Percentiles rank a stretch among this genome's conserved stretches.
These are phyloP conservation scores for Pinus albicaulis DNA, from an alignment of 75 land plant genomes.

Conservation along the genomic window DNA sequence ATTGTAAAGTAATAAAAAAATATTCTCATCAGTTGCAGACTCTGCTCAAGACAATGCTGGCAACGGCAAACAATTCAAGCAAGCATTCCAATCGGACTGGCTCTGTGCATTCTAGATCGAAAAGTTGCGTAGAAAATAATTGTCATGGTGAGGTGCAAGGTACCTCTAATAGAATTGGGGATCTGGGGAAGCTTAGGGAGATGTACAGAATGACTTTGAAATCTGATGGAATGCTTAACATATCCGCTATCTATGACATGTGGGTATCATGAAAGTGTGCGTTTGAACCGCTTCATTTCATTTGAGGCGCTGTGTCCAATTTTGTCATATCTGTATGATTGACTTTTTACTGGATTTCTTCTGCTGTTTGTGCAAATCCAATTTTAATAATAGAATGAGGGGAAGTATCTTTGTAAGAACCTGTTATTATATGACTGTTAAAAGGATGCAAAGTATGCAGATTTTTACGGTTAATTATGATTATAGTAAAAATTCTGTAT, in stretches of 20 bases:
- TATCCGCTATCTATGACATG: constrained; percentile 51
- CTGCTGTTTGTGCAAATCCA: too few species aligned
- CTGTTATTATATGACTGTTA: too few species aligned
- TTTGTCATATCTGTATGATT: too few species aligned
- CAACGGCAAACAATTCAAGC: constrained; percentile 14
- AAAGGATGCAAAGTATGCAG: too few species aligned
- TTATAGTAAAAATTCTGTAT: too few species aligned
- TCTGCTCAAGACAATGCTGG: constrained; percentile 71
- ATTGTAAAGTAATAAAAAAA: constrained; percentile 11
- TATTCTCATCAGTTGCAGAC: constrained; percentile 70
- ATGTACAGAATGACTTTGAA: constrained; percentile 76
- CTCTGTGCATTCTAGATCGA: constrained; percentile 12
- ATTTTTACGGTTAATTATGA: too few species aligned
- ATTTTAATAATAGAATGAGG: too few species aligned
- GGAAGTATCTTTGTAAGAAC: too few species aligned
- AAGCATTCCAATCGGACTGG: constrained; percentile 11
- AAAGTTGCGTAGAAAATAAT: constrained; percentile 15
- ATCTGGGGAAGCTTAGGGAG: constrained; percentile 59
- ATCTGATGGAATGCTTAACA: constrained; percentile 41
- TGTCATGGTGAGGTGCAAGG: constrained; percentile 16
- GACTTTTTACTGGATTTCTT: too few species aligned
- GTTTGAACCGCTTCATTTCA: too few species aligned
- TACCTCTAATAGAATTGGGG: constrained; percentile 26
- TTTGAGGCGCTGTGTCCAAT: too few species aligned
- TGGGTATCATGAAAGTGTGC: constrained; percentile 43